Percentiles rank a stretch among this genome's conserved stretches.
These are phyloP conservation scores for Colletotrichum sp. DNA, from an alignment of 2,329 filamentous ascomycete species.

Conservation along the genomic window DNA sequence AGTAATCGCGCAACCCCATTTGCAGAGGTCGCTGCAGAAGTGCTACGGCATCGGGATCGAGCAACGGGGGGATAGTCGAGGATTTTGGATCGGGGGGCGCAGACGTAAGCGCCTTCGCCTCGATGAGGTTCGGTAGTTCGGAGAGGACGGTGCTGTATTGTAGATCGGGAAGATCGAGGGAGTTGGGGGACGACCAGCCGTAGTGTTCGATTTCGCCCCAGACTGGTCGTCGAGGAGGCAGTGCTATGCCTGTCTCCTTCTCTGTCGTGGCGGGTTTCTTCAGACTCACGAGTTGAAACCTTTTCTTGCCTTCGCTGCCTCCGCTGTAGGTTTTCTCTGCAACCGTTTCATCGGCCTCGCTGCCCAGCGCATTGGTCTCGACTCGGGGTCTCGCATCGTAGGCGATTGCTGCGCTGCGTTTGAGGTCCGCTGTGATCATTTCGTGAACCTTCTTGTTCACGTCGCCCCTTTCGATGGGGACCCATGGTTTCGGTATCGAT, in stretches of 20 bases:
- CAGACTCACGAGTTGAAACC: conserved; percentile 27
- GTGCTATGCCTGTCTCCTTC: conserved; percentile 48
- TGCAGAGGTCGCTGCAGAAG: conserved; percentile 72
- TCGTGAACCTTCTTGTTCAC: conserved; percentile 76
- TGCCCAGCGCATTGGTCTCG: conserved; percentile 25
- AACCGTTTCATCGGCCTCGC: conserved; percentile 12
- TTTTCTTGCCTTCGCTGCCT: conserved; percentile 19
- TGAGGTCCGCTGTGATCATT: conserved; percentile 75
- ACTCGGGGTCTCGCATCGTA: conserved; percentile 78
- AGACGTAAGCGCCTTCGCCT: conserved; percentile 90
- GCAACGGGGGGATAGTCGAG: conserved; percentile 43
- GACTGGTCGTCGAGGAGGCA: conserved; percentile 55
- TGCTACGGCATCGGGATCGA: conserved; percentile 72
- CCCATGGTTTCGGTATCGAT: conserved; percentile 84
- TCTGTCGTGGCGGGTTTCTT: conserved; percentile 42
- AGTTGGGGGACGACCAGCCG: conserved; percentile 86
- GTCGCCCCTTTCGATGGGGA: conserved; percentile 86
- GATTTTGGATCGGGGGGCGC: conserved; percentile 62
- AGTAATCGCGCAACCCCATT: conserved; percentile 82
- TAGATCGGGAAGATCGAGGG: conserved; percentile 77
- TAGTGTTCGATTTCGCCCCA: conserved; percentile 89
- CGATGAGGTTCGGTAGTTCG: conserved; percentile 88
- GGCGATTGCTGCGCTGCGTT: conserved; percentile 80
- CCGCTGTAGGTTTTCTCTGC: conserved; percentile 23
- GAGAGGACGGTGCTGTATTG: conserved; percentile 82